Evolutionary conservation across 2,329 filamentous ascomycete genomes (phyloP).

Genomic region (Triangularia verruculosa): DNA sequence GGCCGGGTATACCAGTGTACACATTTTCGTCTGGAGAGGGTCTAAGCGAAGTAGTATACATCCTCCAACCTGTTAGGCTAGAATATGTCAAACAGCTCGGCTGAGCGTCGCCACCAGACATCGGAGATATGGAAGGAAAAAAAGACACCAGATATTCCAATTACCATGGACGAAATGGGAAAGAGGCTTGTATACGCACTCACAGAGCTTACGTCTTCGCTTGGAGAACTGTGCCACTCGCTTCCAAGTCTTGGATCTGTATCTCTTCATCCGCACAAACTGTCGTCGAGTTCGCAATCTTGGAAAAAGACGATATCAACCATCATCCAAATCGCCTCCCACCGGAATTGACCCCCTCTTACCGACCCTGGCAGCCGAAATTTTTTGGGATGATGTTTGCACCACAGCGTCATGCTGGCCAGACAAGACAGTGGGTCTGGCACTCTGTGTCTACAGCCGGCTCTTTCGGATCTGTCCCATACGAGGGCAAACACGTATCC

Average conservation of each 20-base stretch:
- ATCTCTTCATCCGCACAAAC: background rate
- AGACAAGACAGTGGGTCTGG: background rate
- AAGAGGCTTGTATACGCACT: background rate
- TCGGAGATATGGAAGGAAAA: background rate
- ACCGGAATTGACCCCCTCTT: background rate
- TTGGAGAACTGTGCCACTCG: background rate
- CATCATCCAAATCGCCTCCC: background rate
- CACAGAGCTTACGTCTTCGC: background rate
- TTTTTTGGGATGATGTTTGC: background rate
- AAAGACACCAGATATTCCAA: background rate
- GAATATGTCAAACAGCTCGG: background rate
- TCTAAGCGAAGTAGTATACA: background rate
- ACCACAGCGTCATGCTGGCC: background rate
- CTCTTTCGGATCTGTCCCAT: background rate
- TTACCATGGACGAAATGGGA: background rate
- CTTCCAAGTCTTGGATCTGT: background rate
- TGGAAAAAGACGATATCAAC: background rate
- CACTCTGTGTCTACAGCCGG: background rate
- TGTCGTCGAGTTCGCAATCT: background rate
- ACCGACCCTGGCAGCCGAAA: background rate
- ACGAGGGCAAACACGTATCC: background rate
- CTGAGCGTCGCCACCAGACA: background rate
- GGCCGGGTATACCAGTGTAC: background rate
- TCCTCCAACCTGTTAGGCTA: background rate
- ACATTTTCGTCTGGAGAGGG: background rate